Conservation (phyloP, 768 basidiomycete genomes). For the Xerocomus potaroensis region DNA sequence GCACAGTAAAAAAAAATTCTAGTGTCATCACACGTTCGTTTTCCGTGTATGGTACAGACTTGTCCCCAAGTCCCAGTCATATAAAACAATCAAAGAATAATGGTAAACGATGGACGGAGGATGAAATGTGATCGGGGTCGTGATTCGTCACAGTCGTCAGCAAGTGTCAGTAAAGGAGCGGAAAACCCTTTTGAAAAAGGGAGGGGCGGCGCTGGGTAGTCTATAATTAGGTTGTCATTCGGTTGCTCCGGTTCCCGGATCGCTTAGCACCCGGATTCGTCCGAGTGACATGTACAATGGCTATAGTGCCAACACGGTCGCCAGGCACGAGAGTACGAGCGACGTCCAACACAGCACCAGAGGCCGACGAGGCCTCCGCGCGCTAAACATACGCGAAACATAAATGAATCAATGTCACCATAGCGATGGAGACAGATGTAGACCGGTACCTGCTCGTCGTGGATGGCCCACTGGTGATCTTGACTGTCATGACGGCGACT, state of each 20-base stretch:
- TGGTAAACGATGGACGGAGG: not conserved
- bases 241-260: not conserved
- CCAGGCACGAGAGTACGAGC: conserved; percentile 11
- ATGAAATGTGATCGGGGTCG: not conserved
- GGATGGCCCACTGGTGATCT: conserved; percentile 45
- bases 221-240: no score
- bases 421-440: not conserved
- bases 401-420: not conserved
- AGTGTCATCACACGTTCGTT: no score
- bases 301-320: conserved; percentile 13
- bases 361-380: conserved; percentile 10
- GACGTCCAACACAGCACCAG: conserved; percentile 8
- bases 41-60: no score
- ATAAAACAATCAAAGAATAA: not conserved
- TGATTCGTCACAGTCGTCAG: not conserved
- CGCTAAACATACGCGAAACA: conserved; percentile 8
- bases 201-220: not conserved
- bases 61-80: not conserved
- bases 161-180: not conserved
- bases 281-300: not conserved
- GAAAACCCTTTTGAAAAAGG: not conserved
- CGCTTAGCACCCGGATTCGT: not conserved
- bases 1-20: no score
- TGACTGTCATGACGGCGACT: conserved; percentile 73
- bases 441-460: conserved; percentile 21